A percentile compares a stretch with the other conserved stretches of the same genome.
These are phyloP conservation scores for Cylindrodendrum hubeiense DNA, from an alignment of 2,329 filamentous ascomycete species.

Conservation along the genomic window DNA sequence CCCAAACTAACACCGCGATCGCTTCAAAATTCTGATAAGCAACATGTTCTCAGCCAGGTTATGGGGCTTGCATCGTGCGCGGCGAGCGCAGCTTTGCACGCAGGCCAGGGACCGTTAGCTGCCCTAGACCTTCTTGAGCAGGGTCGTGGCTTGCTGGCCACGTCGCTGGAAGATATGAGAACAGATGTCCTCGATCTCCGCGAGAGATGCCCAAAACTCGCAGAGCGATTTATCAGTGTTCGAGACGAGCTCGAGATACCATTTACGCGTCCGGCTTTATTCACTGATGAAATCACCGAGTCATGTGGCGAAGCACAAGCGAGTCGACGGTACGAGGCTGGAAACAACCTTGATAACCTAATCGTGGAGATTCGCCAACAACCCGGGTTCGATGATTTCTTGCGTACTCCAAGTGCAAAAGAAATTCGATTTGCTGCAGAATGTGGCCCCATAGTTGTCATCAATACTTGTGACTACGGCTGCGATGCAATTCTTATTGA, in stretches of 20 bases:
- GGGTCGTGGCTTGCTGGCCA: conserved; percentile 11
- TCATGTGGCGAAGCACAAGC: not conserved
- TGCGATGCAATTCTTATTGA: not conserved
- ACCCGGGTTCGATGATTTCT: not conserved
- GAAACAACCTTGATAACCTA: conserved; percentile 26
- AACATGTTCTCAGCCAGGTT: not conserved
- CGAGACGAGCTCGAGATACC: not conserved
- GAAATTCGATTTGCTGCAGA: not conserved
- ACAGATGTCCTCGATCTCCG: not conserved
- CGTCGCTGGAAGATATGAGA: conserved; percentile 11
- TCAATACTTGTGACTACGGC: not conserved
- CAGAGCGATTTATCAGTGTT: not conserved
- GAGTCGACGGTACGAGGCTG: not conserved
- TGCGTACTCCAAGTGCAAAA: not conserved
- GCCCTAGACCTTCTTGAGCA: conserved; percentile 16
- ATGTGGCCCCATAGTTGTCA: not conserved
- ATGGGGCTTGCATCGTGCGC: conserved; percentile 7
- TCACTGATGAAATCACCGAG: not conserved
- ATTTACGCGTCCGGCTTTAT: not conserved
- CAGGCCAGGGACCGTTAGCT: not conserved
- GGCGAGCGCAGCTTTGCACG: conserved; percentile 6
- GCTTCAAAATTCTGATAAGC: conserved; percentile 10
- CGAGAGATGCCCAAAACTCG: not conserved
- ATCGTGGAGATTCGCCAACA: not conserved
- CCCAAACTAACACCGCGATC: not conserved